Conservation (phyloP, 2,329 filamentous ascomycete genomes). For the Pseudogymnoascus sp. region DNA sequence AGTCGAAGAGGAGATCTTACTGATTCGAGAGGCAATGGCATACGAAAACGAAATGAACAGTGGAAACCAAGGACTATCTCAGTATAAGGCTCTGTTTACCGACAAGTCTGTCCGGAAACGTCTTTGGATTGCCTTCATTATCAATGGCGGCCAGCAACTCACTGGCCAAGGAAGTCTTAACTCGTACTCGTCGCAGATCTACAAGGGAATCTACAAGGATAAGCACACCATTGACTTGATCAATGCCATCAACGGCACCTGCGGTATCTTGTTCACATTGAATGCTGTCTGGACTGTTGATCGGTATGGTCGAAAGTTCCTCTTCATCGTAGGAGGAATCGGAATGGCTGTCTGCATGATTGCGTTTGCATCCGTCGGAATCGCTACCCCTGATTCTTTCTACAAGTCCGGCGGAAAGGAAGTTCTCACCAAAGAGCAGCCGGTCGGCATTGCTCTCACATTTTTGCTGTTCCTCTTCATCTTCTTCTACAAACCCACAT, state of each 20-base stretch:
- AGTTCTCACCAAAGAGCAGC: constrained; percentile 46
- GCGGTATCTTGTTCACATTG: constrained; percentile 64
- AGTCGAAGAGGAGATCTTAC: constrained; percentile 57
- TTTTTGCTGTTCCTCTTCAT: constrained; percentile 61
- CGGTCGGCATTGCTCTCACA: constrained; percentile 60
- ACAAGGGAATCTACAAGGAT: constrained; percentile 59
- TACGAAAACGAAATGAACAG: constrained; percentile 65
- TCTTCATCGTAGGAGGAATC: constrained; percentile 59
- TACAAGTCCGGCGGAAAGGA: not conserved
- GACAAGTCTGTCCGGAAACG: constrained; percentile 61
- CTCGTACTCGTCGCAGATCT: constrained; percentile 65
- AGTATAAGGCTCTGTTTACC: constrained; percentile 60
- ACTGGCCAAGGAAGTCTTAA: constrained; percentile 67
- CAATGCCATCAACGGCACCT: constrained; percentile 67
- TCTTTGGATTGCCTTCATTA: constrained; percentile 54
- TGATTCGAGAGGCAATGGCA: constrained; percentile 60
- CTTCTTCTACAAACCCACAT: constrained; percentile 62
- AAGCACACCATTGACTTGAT: constrained; percentile 58
- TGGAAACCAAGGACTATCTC: constrained; percentile 54
- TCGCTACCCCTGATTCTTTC: constrained; percentile 41
- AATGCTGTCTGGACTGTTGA: constrained; percentile 69
- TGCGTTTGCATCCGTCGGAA: constrained; percentile 50
- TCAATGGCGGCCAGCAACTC: constrained; percentile 65
- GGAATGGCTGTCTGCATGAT: constrained; percentile 68
- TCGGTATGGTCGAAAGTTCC: constrained; percentile 61